phyloP scores from a whole-genome alignment of 192 early-diverging fungal genomes.

The Allomyces javanicus region DNA sequence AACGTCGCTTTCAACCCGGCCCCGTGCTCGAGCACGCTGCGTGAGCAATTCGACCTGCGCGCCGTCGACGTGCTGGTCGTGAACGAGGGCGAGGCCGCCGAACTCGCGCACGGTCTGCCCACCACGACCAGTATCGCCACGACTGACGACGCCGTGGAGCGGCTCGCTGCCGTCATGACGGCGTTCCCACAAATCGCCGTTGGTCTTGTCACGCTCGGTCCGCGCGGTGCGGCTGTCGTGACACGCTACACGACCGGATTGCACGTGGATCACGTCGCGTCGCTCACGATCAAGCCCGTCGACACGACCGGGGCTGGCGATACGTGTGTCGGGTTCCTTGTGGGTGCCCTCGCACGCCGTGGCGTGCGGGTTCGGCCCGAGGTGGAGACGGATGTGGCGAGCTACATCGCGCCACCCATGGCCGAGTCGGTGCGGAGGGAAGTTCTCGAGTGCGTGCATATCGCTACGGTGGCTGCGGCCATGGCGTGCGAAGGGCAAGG shows the following conservation, averaged over 20 bases:
- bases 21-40: neutral
- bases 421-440: no score
- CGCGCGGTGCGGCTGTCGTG: neutral
- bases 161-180: neutral
- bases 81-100: conserved; percentile 1
- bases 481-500: neutral
- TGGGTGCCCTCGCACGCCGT: neutral
- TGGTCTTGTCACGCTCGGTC: neutral
- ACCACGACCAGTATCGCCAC: neutral
- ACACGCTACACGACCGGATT: neutral
- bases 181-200: neutral
- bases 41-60: neutral
- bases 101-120: neutral
- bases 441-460: neutral
- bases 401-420: neutral
- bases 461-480: neutral
- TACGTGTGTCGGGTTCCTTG: neutral
- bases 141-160: neutral
- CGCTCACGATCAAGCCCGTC: neutral
- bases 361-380: neutral
- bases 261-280: neutral
- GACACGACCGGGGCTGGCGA: neutral
- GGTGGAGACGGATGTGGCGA: neutral
- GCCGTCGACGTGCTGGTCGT: neutral
- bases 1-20: conserved; percentile 1